phyloP scores from a whole-genome alignment of 2,329 filamentous ascomycete genomes.

The Phyllosticta citrichinensis region DNA sequence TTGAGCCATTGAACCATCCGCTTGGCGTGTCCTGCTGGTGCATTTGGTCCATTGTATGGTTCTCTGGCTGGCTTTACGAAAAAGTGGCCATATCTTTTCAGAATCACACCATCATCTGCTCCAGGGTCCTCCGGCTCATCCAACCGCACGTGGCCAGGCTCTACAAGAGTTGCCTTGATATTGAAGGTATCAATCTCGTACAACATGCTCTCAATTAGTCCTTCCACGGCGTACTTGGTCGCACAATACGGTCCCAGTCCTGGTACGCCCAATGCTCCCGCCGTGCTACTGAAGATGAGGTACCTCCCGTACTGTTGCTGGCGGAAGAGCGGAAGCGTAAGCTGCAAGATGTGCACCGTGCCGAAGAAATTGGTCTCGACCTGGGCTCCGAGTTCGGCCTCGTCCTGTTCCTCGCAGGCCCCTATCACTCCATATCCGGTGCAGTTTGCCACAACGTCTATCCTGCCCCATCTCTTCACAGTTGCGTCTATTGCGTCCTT shows the following conservation, averaged over 20 bases:
- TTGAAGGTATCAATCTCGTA: slow-evolving; percentile 91
- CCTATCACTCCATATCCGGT: slow-evolving; percentile 90
- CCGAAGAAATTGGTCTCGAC: slow-evolving; percentile 98
- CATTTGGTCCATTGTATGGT: slow-evolving; percentile 65
- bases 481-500: slow-evolving; percentile 58
- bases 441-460: slow-evolving; percentile 37
- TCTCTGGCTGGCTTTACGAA: slow-evolving; percentile 73
- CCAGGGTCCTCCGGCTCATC: slow-evolving; percentile 60
- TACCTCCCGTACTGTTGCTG: slow-evolving; percentile 66
- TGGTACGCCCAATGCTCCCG: slow-evolving; percentile 84
- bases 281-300: slow-evolving; percentile 88
- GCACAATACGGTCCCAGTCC: slow-evolving; percentile 91
- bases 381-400: slow-evolving; percentile 87
- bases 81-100: slow-evolving; percentile 86
- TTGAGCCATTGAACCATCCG: slow-evolving; percentile 92
- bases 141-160: slow-evolving; percentile 77
- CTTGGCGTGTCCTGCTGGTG: slow-evolving; percentile 78
- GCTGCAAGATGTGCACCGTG: slow-evolving; percentile 83
- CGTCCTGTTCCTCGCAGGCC: slow-evolving; percentile 92
- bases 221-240: slow-evolving; percentile 94
- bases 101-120: slow-evolving; percentile 18
- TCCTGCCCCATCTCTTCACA: slow-evolving; percentile 59
- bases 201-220: slow-evolving; percentile 89
- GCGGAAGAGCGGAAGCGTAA: slow-evolving; percentile 79
- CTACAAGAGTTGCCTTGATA: slow-evolving; percentile 86